Evolutionary conservation across 2,329 filamentous ascomycete genomes (phyloP), one percentile per base, ranked within the genome.

Genomic region (Emergomyces africanus): DNA sequence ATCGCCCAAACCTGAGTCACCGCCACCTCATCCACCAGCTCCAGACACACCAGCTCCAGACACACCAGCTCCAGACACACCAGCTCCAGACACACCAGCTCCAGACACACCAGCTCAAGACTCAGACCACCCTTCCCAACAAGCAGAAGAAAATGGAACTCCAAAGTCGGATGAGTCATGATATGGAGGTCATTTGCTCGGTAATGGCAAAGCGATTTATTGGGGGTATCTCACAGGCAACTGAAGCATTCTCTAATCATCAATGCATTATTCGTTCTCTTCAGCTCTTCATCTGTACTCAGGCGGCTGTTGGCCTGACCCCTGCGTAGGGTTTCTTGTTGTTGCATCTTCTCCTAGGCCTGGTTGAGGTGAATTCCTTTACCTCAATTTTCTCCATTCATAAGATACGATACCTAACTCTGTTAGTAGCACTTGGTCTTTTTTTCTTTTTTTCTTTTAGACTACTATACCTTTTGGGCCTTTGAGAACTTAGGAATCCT

Each of bases 1-100:
- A 2, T 60, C 59, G 10, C 46, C 60, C 12, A 64, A 50, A 14
- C 9, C 44, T 15, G 33, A 42, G 18, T 41, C 57, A 30, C 28
- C 44, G 2, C 35, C 53, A 14, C 46, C 61, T n/a, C 46, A 59
- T 55, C 12, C 41, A 30, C 49, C 23, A 12, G 9, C 35, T 46
- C 57, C 44, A 42, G 55, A 59, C 3, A 20, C 37, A 28, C n/a
- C n/a, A n/a, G n/a, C n/a, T n/a, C n/a, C n/a, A n/a, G n/a, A n/a
- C n/a, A n/a, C n/a, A n/a, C n/a, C n/a, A n/a, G n/a, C n/a, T n/a
- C n/a, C n/a, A n/a, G n/a, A n/a, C n/a, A n/a, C n/a, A n/a, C n/a
- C n/a, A n/a, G n/a, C n/a, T n/a, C n/a, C n/a, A n/a, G n/a, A n/a
- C n/a, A n/a, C n/a, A n/a, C n/a, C n/a, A n/a, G n/a, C n/a, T n/a